A percentile compares a stretch with the other conserved stretches of the same genome.
These are phyloP conservation scores for Uncinocarpus reesii DNA, from an alignment of 2,329 filamentous ascomycete species.

Conservation along the genomic window DNA sequence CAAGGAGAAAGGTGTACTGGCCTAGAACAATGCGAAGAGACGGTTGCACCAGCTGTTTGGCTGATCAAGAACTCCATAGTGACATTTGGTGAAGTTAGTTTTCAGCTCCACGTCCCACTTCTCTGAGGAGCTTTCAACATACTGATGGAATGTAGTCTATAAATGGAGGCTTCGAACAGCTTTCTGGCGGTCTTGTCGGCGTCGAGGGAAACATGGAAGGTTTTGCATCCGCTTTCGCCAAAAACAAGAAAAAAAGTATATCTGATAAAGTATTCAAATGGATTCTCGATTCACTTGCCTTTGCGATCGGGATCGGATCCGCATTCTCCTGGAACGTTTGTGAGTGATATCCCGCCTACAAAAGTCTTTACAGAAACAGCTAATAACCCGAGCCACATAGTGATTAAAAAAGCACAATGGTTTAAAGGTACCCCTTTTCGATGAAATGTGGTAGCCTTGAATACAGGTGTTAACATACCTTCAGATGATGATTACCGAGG, in stretches of 20 bases:
- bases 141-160: not conserved
- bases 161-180: not conserved
- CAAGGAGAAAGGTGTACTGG: not conserved
- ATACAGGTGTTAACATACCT: not conserved
- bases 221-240: not conserved
- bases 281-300: not conserved
- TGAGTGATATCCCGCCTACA: not conserved
- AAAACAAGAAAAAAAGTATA: not conserved
- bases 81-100: not conserved
- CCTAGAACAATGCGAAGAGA: not conserved
- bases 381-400: not conserved
- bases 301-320: conserved; percentile 4
- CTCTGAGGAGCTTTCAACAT: not conserved
- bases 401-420: not conserved
- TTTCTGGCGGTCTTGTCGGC: not conserved
- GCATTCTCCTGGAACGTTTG: conserved; percentile 9
- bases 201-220: conserved; percentile 1
- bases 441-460: not conserved
- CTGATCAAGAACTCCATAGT: conserved; percentile 2
- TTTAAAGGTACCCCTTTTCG: conserved; percentile 4
- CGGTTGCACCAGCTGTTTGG: conserved; percentile 3
- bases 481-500: conserved; percentile 8
- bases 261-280: not conserved
- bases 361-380: not conserved
- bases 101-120: not conserved